A percentile compares a stretch with the other conserved stretches of the same genome.
Conservation (phyloP, 768 basidiomycete genomes). For the Asterophora parasitica region DNA sequence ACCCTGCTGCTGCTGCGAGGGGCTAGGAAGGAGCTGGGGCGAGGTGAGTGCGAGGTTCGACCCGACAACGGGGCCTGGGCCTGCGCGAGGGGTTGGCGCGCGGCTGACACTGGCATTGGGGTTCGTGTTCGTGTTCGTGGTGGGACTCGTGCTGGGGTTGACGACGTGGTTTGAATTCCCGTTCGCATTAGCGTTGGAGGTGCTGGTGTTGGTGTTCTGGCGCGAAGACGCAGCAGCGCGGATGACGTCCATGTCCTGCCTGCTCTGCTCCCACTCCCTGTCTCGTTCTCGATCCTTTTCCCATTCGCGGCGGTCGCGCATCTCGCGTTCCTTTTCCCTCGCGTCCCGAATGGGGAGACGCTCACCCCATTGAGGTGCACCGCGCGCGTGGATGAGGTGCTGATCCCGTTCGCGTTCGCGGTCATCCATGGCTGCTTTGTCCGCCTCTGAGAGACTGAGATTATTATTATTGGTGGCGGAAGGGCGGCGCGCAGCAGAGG, state of each 20-base stretch:
- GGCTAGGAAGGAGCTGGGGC: neutral
- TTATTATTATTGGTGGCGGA: conserved; percentile 1
- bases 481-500: neutral
- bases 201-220: conserved; percentile 1
- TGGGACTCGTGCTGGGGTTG: no score
- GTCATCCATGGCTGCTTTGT: conserved; percentile 1
- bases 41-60: conserved; percentile 8
- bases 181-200: neutral
- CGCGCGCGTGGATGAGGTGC: neutral
- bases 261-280: conserved; percentile 26
- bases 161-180: neutral
- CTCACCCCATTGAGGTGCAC: neutral
- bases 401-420: neutral
- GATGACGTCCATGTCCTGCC: conserved; percentile 20
- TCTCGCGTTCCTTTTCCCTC: conserved; percentile 18
- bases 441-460: neutral
- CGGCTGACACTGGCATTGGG: conserved; percentile 2
- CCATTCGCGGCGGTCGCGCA: conserved; percentile 13
- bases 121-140: neutral
- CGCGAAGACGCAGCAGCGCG: conserved; percentile 16
- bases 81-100: conserved; percentile 7
- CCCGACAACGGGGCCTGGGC: conserved; percentile 6
- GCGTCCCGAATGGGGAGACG: no score
- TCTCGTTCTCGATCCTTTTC: conserved; percentile 20
- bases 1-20: neutral